Evolutionary conservation across 2,329 filamentous ascomycete species (phyloP).

Genomic region (Cladosporium phlei): DNA sequence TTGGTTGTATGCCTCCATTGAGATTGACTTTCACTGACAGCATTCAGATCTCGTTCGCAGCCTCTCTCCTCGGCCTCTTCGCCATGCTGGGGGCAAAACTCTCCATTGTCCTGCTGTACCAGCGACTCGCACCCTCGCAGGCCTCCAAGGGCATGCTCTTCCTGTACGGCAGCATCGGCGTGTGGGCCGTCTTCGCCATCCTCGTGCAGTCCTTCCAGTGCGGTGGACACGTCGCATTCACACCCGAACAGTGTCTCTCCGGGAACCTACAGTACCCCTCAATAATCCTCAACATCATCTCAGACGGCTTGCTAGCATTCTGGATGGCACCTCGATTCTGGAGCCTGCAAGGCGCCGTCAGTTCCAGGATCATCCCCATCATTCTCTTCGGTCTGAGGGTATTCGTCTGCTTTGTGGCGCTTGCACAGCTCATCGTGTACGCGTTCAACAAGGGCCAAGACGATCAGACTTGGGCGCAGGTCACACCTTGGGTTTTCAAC

Average conservation of each 20-base stretch:
- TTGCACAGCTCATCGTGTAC: slow-evolving; percentile 10
- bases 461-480: slow-evolving; percentile 7
- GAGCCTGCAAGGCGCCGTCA: slow-evolving; percentile 17
- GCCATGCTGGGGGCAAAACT: slow-evolving; percentile 12
- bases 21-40: not conserved
- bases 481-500: not conserved
- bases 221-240: slow-evolving; percentile 15
- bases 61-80: slow-evolving; percentile 7
- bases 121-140: slow-evolving; percentile 15
- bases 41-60: slow-evolving; percentile 5
- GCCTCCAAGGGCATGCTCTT: slow-evolving; percentile 7
- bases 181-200: slow-evolving; percentile 17
- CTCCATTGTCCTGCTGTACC: slow-evolving; percentile 12
- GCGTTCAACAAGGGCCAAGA: not conserved
- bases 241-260: slow-evolving; percentile 16
- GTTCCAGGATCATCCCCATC: slow-evolving; percentile 9
- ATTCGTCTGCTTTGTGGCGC: slow-evolving; percentile 13
- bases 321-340: slow-evolving; percentile 28
- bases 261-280: slow-evolving; percentile 19
- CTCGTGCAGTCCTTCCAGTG: slow-evolving; percentile 19
- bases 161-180: slow-evolving; percentile 3
- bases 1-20: not conserved
- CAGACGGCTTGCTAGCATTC: slow-evolving; percentile 23
- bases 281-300: slow-evolving; percentile 22
- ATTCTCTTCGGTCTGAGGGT: slow-evolving; percentile 14